A percentile compares a stretch with the other conserved stretches of the same genome.
phyloP scores from a whole-genome alignment of 495 filamentous ascomycete species.

The Haplographium delicatum region DNA sequence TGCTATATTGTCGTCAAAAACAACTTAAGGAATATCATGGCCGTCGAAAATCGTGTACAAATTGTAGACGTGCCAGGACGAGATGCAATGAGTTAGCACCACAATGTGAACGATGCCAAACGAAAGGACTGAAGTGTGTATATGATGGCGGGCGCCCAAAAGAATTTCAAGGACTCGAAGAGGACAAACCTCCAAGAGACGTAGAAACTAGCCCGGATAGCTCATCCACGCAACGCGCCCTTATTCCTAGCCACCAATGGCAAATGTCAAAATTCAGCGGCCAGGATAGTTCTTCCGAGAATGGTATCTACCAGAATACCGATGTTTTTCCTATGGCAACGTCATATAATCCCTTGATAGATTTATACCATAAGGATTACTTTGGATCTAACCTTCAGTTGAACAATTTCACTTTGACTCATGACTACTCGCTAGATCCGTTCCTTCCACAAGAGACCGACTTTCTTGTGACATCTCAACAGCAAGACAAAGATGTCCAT shows the following conservation, averaged over 20 bases:
- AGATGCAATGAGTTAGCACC: conserved; percentile 1
- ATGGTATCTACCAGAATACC: too few relatives aligned
- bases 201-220: not conserved
- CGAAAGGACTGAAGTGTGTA: not conserved
- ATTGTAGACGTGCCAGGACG: not conserved
- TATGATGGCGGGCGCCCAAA: not conserved
- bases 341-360: not conserved
- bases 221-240: not conserved
- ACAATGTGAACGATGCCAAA: conserved; percentile 1
- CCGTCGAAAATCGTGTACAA: not conserved
- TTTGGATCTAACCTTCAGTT: not conserved
- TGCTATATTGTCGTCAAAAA: conserved; percentile 2
- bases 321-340: too few relatives aligned
- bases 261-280: too few relatives aligned
- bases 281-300: too few relatives aligned
- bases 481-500: not conserved
- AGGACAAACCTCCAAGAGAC: not conserved
- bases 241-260: not conserved
- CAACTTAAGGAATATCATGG: not conserved
- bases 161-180: not conserved
- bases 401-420: not conserved
- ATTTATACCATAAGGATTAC: not conserved
- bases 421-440: not conserved
- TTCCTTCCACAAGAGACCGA: not conserved
- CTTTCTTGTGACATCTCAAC: not conserved